Base-by-base conservation (phyloP, 805 yeast genomes). In the Candida xyloterini region DNA sequence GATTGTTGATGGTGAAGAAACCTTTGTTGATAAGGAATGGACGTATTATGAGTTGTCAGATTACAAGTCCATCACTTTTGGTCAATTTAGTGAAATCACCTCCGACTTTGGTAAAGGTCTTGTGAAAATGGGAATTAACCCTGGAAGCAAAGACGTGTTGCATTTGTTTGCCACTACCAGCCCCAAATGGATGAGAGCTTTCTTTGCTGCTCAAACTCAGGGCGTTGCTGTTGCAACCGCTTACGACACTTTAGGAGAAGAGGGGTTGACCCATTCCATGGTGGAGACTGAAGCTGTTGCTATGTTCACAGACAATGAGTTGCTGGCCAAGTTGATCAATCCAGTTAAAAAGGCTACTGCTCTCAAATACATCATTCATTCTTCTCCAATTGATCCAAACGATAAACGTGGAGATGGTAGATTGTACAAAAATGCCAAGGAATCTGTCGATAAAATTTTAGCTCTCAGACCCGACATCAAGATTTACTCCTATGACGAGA, bases 121-220 rank as follows among this genome's bases (percentile, higher is more conserved):
- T 42, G 71, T 77, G 36, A 71, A 78, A 51, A 59, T 84, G 29
- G 99, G 98, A 10, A 51, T 93, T 44, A 55, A 66, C 47, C 88
- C 95, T 14, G 60, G 62, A 20, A 73, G 74, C 49, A 66, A 65
- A 23, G 81, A 81, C 50, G 78, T 76, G 51, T 60, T 91, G 52
- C 96, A 89, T 62, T 74, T 91, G 39, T 93, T 81, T 65, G 96
- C 96, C 18, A 64, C 85, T 15, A 93, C 99, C 10, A 84, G 95
- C 11, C 82, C 78, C 41, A 79, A 78, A 57, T 91, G 98, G 98
- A 77, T 91, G 87, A 84, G 86, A 66, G 76, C 86, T 23, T 91
- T 79, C 49, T 62, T 87, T 43, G 96, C 90, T 11, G 74, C 87
- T 38, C 77, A 78, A 53, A 70, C 89, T 37, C 96, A 88, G 64